Percentiles rank a stretch among this genome's conserved stretches.
These are phyloP conservation scores for Coemansia sp. DNA, from an alignment of 192 early-diverging fungal species.

Conservation along the genomic window DNA sequence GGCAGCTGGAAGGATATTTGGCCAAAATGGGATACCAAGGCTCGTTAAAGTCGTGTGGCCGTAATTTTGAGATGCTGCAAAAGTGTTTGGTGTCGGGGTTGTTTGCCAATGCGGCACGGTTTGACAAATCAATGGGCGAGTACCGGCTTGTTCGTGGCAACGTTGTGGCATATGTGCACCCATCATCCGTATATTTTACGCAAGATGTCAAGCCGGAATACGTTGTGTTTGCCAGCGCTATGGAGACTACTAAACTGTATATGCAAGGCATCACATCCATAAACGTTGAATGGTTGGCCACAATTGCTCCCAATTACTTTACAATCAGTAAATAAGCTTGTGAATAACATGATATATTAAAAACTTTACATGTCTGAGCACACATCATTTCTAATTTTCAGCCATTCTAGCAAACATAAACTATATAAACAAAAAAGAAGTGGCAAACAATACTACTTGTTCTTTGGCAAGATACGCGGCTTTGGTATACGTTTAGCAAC, in stretches of 20 bases:
- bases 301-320: conserved; percentile 79
- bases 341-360: too few species aligned
- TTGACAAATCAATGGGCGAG: conserved; percentile 70
- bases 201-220: conserved; percentile 71
- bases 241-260: conserved; percentile 81
- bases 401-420: background rate
- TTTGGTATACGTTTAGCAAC: conserved; percentile 50
- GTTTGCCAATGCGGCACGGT: conserved; percentile 84
- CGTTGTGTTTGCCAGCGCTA: conserved; percentile 85
- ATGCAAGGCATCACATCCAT: conserved; percentile 87
- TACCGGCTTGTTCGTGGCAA: conserved; percentile 82
- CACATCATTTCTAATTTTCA: background rate
- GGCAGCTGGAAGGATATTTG: conserved; percentile 81
- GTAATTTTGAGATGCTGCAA: conserved; percentile 63
- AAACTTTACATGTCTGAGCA: too few species aligned
- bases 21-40: conserved; percentile 69
- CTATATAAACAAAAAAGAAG: background rate
- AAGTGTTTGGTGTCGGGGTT: conserved; percentile 88
- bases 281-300: conserved; percentile 71
- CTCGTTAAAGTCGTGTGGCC: conserved; percentile 58
- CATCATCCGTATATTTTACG: conserved; percentile 68
- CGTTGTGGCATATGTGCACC: conserved; percentile 82
- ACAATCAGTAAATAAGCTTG: background rate
- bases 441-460: background rate
- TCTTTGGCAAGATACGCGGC: conserved; percentile 24